These are phyloP conservation scores for Russula griseocarnosa DNA, from an alignment of 768 basidiomycete species.

Conservation along the genomic window DNA sequence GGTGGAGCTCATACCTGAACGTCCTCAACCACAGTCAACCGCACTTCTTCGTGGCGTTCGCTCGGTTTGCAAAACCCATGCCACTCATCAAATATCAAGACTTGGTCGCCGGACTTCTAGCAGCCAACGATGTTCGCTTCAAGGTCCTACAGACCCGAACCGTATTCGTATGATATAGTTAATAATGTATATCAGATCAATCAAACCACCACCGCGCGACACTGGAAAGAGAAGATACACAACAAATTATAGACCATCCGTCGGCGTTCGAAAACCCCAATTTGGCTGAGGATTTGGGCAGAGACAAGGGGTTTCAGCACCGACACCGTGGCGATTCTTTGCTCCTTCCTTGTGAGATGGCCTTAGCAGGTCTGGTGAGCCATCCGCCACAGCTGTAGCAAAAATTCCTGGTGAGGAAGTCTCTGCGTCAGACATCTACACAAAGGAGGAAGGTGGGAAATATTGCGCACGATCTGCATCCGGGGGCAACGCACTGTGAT, in stretches of 20 bases:
- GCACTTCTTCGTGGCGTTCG: too few relatives aligned
- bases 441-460: slow-evolving; percentile 35
- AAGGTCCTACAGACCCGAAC: neutral
- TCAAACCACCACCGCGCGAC: too few relatives aligned
- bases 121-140: too few relatives aligned
- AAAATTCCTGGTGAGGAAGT: slow-evolving; percentile 39
- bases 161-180: neutral
- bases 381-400: slow-evolving; percentile 47
- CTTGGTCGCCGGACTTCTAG: neutral
- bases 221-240: too few relatives aligned
- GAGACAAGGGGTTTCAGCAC: neutral
- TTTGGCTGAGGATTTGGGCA: neutral
- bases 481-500: slow-evolving; percentile 49
- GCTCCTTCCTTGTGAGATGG: too few relatives aligned
- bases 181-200: neutral
- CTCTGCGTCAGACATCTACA: neutral
- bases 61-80: too few relatives aligned
- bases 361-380: too few relatives aligned
- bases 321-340: too few relatives aligned
- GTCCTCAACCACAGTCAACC: too few relatives aligned
- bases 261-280: neutral
- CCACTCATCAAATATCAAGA: neutral
- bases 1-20: too few relatives aligned
- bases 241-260: too few relatives aligned
- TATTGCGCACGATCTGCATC: slow-evolving; percentile 45